A percentile compares a stretch with the other conserved stretches of the same genome.
Conservation (phyloP, 305 asterid genomes). For the Coffea humblotiana region DNA sequence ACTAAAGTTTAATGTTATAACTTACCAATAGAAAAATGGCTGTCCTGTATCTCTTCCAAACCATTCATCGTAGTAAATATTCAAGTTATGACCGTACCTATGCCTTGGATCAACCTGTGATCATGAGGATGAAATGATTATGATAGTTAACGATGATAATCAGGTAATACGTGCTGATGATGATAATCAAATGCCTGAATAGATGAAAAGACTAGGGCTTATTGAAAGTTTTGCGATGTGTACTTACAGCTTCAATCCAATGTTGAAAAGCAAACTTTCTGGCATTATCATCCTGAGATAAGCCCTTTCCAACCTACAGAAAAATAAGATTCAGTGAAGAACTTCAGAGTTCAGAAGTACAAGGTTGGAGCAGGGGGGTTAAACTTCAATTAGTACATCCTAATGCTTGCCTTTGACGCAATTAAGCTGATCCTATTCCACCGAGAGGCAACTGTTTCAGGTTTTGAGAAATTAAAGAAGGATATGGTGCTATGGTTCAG, state of each 20-base stretch:
- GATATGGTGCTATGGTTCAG: conserved; percentile 82
- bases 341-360: too few species aligned
- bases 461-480: conserved; percentile 79
- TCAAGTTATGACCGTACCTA: conserved; percentile 90
- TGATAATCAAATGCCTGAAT: not conserved
- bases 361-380: too few species aligned
- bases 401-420: conserved; percentile 65
- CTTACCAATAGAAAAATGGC: conserved; percentile 95
- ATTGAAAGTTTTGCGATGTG: too few species aligned
- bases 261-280: conserved; percentile 85
- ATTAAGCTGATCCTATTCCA: conserved; percentile 78
- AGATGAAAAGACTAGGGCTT: not conserved
- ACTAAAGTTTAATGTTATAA: not conserved
- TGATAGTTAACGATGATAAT: too few species aligned
- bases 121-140: not conserved
- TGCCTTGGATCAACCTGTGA: conserved; percentile 87
- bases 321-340: too few species aligned
- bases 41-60: conserved; percentile 74
- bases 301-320: conserved; percentile 82
- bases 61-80: conserved; percentile 80
- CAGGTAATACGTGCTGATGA: too few species aligned
- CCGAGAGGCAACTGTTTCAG: conserved; percentile 75
- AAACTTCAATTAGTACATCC: not conserved
- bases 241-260: conserved; percentile 91
- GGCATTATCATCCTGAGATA: conserved; percentile 69